These are phyloP conservation scores for Phytopythium oedochilum DNA, from an alignment of 352 stramenopile species.

Conservation along the genomic window DNA sequence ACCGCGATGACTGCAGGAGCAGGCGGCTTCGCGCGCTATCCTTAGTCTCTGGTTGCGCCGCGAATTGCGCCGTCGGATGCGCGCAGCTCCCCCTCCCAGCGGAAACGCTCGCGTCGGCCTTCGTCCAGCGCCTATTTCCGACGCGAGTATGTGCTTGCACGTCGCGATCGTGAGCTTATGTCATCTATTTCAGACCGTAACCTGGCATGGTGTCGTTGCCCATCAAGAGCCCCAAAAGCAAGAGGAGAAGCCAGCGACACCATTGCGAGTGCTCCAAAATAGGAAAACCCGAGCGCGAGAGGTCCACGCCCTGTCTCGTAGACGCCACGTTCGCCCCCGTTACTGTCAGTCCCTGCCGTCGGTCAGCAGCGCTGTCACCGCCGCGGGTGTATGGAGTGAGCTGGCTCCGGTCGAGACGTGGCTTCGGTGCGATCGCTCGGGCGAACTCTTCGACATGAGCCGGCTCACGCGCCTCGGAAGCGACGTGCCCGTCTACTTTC, in stretches of 20 bases:
- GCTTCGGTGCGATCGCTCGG: not conserved
- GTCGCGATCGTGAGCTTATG: not conserved
- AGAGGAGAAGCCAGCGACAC: no score
- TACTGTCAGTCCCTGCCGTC: not conserved
- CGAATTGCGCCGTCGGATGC: no score
- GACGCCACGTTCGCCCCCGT: not conserved
- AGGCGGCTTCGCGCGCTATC: no score
- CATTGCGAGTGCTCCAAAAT: not conserved
- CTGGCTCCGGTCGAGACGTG: constrained; percentile 3
- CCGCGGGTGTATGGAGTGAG: not conserved
- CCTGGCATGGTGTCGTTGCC: not conserved
- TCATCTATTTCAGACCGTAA: not conserved
- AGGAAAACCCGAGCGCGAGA: not conserved
- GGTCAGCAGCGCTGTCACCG: not conserved
- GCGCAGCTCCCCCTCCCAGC: no score
- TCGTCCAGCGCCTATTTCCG: not conserved
- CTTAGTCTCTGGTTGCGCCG: no score
- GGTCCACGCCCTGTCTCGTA: no score
- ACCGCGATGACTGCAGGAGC: no score
- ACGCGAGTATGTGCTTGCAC: not conserved
- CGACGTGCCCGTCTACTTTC: constrained; percentile 41
- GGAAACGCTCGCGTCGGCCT: not conserved
- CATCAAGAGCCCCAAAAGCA: no score
- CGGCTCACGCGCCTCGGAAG: constrained; percentile 29
- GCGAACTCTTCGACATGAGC: constrained; percentile 13